Conservation (phyloP, 2,329 filamentous ascomycete genomes). For the Fusarium mundagurra region DNA sequence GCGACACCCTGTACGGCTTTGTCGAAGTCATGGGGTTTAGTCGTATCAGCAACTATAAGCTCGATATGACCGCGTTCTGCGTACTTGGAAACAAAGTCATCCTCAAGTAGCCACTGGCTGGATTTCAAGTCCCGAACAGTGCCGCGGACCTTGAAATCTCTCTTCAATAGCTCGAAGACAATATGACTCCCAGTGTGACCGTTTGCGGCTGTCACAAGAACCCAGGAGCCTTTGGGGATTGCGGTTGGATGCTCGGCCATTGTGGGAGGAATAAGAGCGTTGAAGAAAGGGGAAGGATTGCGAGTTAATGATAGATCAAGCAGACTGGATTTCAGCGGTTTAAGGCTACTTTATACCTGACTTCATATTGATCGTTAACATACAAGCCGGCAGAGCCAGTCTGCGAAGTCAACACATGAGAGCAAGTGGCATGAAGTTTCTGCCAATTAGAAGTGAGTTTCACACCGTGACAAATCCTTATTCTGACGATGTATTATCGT, state of each 20-base stretch:
- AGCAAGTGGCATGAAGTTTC: too few species aligned
- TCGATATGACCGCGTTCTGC: slow-evolving; percentile 11
- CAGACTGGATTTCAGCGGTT: background rate
- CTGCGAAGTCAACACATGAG: too few species aligned
- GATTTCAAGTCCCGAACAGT: slow-evolving; percentile 19
- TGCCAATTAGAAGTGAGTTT: background rate
- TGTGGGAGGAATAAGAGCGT: background rate
- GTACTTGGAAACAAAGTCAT: background rate
- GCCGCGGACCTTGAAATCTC: slow-evolving; percentile 33
- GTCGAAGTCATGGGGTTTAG: slow-evolving; percentile 19
- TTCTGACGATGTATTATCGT: background rate
- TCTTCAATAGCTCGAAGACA: slow-evolving; percentile 20
- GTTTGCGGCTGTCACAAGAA: slow-evolving; percentile 30
- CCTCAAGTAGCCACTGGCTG: slow-evolving; percentile 23
- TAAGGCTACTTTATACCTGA: background rate
- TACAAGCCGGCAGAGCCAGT: too few species aligned
- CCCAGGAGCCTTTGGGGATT: slow-evolving; percentile 25
- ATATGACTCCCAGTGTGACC: slow-evolving; percentile 30
- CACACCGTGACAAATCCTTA: background rate
- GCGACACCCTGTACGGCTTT: slow-evolving; percentile 18
- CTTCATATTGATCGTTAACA: fast-evolving
- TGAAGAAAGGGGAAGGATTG: fast-evolving
- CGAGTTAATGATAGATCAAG: fast-evolving
- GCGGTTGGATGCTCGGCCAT: background rate
- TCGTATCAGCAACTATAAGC: slow-evolving; percentile 23